phyloP scores from a whole-genome alignment of 2,329 filamentous ascomycete genomes.

The Daldinia sp. region DNA sequence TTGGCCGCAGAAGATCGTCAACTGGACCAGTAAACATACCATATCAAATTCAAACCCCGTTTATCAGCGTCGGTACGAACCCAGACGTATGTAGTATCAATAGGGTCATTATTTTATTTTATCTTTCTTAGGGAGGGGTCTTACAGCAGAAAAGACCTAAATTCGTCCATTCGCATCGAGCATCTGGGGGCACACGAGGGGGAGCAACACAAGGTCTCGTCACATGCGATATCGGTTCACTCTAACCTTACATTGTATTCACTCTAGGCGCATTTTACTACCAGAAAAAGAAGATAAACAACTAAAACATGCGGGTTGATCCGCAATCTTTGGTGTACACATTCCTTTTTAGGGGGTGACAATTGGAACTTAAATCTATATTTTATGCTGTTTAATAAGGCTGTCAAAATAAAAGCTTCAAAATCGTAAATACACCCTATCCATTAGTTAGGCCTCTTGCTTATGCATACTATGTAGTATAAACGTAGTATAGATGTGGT shows the following conservation, averaged over 20 bases:
- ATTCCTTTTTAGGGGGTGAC: conserved; percentile 6
- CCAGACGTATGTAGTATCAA: conserved; percentile 19
- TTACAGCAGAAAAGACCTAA: conserved; percentile 8
- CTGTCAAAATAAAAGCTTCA: conserved; percentile 1
- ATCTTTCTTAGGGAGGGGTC: too few species aligned
- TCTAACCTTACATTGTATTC: too few species aligned
- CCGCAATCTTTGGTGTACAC: conserved; percentile 13
- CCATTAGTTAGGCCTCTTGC: too few species aligned
- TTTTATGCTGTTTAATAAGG: too few species aligned
- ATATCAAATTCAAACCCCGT: conserved; percentile 25
- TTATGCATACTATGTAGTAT: too few species aligned
- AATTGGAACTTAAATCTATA: conserved; percentile 6
- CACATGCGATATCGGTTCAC: conserved; percentile 28
- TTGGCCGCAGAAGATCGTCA: neutral
- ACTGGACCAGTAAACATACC: conserved; percentile 3
- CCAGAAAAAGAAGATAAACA: conserved; percentile 7
- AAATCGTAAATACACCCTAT: too few species aligned
- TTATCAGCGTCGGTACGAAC: conserved; percentile 20
- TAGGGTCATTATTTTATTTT: conserved; percentile 13
- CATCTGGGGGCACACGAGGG: too few species aligned
- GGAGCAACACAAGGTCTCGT: too few species aligned
- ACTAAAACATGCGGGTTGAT: conserved; percentile 19
- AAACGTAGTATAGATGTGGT: too few species aligned
- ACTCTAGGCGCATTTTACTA: too few species aligned
- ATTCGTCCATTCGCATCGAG: conserved; percentile 16